Conservation (phyloP, 345 rosid species). For the Orychophragmus violaceus region DNA sequence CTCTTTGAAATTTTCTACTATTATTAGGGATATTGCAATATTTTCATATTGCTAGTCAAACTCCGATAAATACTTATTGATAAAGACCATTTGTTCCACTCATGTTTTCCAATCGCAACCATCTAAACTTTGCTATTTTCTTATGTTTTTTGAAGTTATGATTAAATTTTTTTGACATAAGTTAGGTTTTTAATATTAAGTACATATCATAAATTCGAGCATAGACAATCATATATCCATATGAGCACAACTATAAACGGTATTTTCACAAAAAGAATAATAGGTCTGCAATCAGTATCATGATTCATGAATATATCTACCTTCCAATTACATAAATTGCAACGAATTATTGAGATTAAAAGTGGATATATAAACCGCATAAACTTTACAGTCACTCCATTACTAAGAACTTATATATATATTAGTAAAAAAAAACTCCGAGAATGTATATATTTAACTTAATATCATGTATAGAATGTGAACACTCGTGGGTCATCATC, state of each 20-base stretch:
- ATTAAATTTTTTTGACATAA: background rate
- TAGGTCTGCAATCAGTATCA: background rate
- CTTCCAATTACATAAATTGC: conserved; percentile 2
- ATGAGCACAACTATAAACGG: background rate
- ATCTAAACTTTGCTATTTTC: background rate
- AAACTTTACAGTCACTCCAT: conserved; percentile 27
- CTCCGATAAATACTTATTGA: conserved; percentile 3
- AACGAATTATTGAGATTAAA: conserved; percentile 7
- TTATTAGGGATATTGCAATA: background rate
- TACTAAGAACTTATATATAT: conserved; percentile 12
- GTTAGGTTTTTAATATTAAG: background rate
- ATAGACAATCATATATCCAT: conserved; percentile 15
- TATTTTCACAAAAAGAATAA: background rate
- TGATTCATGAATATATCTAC: conserved; percentile 6
- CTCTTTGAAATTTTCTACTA: conserved; percentile 18
- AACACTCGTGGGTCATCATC: background rate
- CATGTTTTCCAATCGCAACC: conserved; percentile 17
- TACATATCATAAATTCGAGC: conserved; percentile 9
- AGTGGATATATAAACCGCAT: conserved; percentile 21
- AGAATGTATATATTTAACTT: conserved; percentile 1
- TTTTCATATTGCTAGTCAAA: conserved; percentile 24
- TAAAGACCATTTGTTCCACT: conserved; percentile 18
- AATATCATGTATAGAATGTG: background rate
- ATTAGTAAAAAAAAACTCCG: background rate
- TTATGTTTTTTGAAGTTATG: background rate